Conservation (phyloP, 768 basidiomycete genomes). For the Cyathus striatus region DNA sequence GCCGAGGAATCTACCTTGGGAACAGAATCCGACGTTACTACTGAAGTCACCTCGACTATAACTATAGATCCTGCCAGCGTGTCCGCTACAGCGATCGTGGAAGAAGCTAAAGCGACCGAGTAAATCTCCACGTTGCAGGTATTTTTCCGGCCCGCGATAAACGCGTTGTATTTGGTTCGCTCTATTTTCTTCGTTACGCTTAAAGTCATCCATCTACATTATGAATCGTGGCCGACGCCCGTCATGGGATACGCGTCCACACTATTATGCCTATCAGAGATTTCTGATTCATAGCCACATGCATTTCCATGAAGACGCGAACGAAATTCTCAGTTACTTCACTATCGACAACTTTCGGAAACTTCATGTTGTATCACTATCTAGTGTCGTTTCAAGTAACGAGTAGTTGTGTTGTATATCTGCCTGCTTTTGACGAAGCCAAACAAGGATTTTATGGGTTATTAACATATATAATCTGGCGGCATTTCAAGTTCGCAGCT, state of each 20-base stretch:
- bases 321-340: constrained; percentile 18
- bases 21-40: constrained; percentile 2
- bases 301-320: constrained; percentile 13
- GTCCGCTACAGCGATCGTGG: neutral
- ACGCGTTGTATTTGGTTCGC: neutral
- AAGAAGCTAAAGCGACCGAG: too few relatives aligned
- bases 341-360: constrained; percentile 31
- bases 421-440: neutral
- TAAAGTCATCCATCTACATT: constrained; percentile 1
- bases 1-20: neutral
- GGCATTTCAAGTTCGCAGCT: neutral
- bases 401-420: constrained; percentile 9
- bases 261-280: constrained; percentile 1
- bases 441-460: constrained; percentile 1
- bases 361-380: constrained; percentile 29
- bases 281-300: constrained; percentile 6
- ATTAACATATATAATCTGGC: neutral
- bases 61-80: too few relatives aligned
- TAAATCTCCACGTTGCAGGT: too few relatives aligned
- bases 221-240: constrained; percentile 1
- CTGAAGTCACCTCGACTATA: too few relatives aligned
- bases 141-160: neutral
- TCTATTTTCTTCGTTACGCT: neutral
- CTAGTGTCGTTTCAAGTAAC: constrained; percentile 14
- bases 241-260: neutral